Base-by-base conservation (phyloP, 2,329 filamentous ascomycete species). In the Davidsoniella eucalypti region DNA sequence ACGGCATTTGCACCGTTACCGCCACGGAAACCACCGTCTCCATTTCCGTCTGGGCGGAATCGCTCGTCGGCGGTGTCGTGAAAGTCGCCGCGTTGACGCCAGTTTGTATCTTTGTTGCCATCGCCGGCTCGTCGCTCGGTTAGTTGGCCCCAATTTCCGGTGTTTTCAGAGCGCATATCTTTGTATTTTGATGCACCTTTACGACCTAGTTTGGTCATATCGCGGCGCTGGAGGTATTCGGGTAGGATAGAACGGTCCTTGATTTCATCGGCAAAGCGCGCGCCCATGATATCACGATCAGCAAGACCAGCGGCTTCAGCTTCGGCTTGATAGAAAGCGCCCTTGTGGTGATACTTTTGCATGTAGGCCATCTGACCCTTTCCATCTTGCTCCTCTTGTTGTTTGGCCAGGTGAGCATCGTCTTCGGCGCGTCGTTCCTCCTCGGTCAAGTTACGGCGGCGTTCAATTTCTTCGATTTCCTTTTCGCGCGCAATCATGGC, bases 291-390 rank as follows among this genome's bases (percentile, higher is more conserved):
- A 61, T 95, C 85, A 44, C 92, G 73, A 60, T 81, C 75, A 55
- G 84, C 80, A 43, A 95, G 69, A 1, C 86, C 85, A 55, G 84
- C 78, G 14, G 78, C 78, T 57, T 80, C 78, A 47, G 80, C 73
- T 58, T 93, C 84, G 48, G 88, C 86, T 57, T 83, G 84, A 69
- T 86, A 96, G 69, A 96, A 98, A 14, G 92, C 92, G 45, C 92
- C 92, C 67, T 88, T 90, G 71, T 98, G 92, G 65, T 86, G 88
- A 68, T 96, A 98, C 62, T 88, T 87, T 61, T 95, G 88, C 84
- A 96, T 86, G 63, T 80, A 95, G 2, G 76, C 76, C 72, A 92
- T 86, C 65, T 90, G 83, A 49, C 87, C 87, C 54, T 82, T 81
- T 47, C 71, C 65, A 54, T 84, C 79, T 58, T 85, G 84, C 55